Percentiles rank a stretch among this genome's conserved stretches.
These are phyloP conservation scores for Aspergillus fijiensis DNA, from an alignment of 2,329 filamentous ascomycete species.

Conservation along the genomic window DNA sequence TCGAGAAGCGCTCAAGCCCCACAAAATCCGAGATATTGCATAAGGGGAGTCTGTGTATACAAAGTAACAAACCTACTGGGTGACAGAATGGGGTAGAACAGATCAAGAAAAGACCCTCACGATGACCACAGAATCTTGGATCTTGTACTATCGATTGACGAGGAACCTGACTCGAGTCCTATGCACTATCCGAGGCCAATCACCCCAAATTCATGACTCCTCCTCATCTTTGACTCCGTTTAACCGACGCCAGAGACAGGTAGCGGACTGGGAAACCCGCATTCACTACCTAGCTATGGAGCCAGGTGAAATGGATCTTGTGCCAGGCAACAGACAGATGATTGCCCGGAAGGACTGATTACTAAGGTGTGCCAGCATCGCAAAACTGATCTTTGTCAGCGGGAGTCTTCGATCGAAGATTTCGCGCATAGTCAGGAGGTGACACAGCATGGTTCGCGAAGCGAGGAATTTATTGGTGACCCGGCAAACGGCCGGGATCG, in stretches of 20 bases:
- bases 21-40: not conserved
- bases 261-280: no score
- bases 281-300: not conserved
- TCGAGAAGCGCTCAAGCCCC: not conserved
- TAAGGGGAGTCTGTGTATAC: not conserved
- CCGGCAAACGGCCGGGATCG: constrained; percentile 16
- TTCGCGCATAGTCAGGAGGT: not conserved
- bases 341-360: not conserved
- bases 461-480: constrained; percentile 15
- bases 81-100: not conserved
- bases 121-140: not conserved
- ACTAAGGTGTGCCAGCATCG: no score
- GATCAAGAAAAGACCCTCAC: not conserved
- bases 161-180: not conserved
- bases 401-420: not conserved
- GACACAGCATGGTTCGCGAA: constrained; percentile 7
- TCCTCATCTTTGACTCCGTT: not conserved
- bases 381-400: not conserved
- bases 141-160: not conserved
- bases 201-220: not conserved
- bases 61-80: not conserved
- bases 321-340: not conserved
- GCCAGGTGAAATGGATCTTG: not conserved
- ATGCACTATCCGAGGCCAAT: not conserved
- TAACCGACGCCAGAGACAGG: not conserved